Evolutionary conservation across 2,329 filamentous ascomycete species (phyloP), one percentile per base, ranked within the genome.

Genomic region (Zelopaecilomyces penicillatus): DNA sequence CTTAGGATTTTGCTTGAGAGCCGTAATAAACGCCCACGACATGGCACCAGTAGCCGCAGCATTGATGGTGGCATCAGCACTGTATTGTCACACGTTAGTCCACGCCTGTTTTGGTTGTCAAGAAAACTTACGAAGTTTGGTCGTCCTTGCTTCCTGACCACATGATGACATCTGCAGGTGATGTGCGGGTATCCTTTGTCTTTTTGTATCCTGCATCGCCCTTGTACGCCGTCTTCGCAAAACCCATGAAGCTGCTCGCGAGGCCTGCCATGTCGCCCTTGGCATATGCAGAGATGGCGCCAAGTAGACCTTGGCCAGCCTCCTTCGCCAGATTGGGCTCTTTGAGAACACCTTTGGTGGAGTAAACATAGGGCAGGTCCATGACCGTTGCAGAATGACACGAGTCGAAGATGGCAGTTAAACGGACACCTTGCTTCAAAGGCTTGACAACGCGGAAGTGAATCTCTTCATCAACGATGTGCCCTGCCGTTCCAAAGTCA

Each of bases 61-160:
- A 37, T 76, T 80, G 54, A 97, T 96, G 29, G 82, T 86, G 9
- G 93, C 90, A 64, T 98, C 93, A 67, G 88, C 86, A 47, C 89
- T 95, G 54, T 44, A 44, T 41, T 41, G 41, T 39, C 12, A 11
- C 9, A 19, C 19, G 19, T 19, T 19, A 19, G 19, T 19, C 19
- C 19, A 19, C 19, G 19, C 8, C 11, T 26, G 33, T 5, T 5
- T 2, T 5, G 6, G 5, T 1, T 4, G 32, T 34, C 32, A 34
- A 34, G 19, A 12, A 27, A 11, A 63, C 66, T 57, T 49, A 71
- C 83, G 85, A 90, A 54, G 93, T 98, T 68, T 97, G 93, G 50
- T 83, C 80, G 61, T 98, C 93, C 67, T 95, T 96, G 70, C 87
- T 94, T 46, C 93, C 93, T 49, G 87, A 95, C 85, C 90, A 95